Evolutionary conservation across 805 yeast genomes (phyloP).

Genomic region (Candida patagonica): DNA sequence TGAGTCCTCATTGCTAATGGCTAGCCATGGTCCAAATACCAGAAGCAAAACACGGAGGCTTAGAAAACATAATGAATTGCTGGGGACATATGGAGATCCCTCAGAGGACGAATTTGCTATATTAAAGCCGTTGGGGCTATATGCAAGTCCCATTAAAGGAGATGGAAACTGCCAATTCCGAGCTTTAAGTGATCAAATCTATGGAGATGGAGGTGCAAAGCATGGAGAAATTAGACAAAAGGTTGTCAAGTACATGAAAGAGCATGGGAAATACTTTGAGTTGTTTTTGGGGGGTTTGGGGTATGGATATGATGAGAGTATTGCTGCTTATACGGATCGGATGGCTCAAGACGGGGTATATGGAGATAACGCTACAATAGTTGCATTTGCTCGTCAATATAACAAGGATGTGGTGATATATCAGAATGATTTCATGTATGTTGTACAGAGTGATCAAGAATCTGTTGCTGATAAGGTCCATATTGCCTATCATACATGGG

Average conservation of each 20-base stretch:
- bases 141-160: constrained; percentile 31
- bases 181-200: constrained; percentile 32
- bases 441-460: constrained; percentile 21
- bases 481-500: constrained; percentile 36
- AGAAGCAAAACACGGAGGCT: background rate
- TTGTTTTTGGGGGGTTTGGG: constrained; percentile 26
- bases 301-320: constrained; percentile 23
- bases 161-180: constrained; percentile 38
- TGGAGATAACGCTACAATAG: constrained; percentile 35
- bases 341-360: constrained; percentile 32
- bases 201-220: constrained; percentile 27
- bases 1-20: no score
- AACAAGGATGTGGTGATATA: constrained; percentile 29
- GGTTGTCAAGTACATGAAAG: constrained; percentile 27
- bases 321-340: constrained; percentile 27
- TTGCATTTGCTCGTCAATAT: constrained; percentile 30
- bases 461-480: constrained; percentile 18
- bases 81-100: background rate
- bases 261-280: constrained; percentile 24
- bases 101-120: constrained; percentile 29
- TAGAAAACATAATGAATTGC: background rate
- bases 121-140: constrained; percentile 26
- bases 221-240: constrained; percentile 24
- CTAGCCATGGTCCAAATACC: constrained; percentile 1
- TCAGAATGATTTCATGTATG: constrained; percentile 29